Conservation (phyloP, 2,329 filamentous ascomycete genomes). For the Colletotrichum sp. region DNA sequence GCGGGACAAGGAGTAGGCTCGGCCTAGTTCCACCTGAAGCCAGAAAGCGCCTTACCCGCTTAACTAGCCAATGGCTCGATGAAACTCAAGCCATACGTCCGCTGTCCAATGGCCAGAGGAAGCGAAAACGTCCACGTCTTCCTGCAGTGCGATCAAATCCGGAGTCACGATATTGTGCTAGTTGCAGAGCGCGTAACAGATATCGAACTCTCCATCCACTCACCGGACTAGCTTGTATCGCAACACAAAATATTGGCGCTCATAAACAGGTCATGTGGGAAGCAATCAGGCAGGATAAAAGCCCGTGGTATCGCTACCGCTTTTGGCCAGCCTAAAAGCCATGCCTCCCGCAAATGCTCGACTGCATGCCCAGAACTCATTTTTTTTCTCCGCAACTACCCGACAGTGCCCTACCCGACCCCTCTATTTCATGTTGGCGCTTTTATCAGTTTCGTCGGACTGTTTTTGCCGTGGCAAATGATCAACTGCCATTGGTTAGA, state of each 20-base stretch:
- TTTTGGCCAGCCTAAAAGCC: background rate
- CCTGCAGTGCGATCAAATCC: background rate
- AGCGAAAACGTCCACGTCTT: background rate
- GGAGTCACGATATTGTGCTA: background rate
- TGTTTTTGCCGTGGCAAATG: background rate
- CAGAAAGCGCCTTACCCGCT: background rate
- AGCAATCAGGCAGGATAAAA: background rate
- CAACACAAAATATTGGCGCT: background rate
- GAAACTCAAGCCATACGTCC: background rate
- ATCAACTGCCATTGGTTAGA: conserved; percentile 2
- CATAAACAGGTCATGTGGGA: background rate
- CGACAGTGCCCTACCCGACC: background rate
- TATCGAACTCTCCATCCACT: background rate
- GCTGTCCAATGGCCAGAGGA: background rate
- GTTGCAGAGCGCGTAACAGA: background rate
- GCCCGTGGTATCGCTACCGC: background rate
- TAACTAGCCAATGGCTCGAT: background rate
- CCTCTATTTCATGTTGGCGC: background rate
- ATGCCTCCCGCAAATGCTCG: background rate
- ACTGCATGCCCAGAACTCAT: background rate
- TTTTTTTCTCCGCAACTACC: background rate
- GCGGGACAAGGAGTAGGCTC: background rate
- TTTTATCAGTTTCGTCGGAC: background rate
- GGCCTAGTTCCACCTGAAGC: background rate
- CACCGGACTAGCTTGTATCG: background rate